A percentile compares a stretch with the other conserved stretches of the same genome.
These are phyloP conservation scores for Sphaerulina musiva DNA, from an alignment of 2,329 filamentous ascomycete genomes.

Conservation along the genomic window DNA sequence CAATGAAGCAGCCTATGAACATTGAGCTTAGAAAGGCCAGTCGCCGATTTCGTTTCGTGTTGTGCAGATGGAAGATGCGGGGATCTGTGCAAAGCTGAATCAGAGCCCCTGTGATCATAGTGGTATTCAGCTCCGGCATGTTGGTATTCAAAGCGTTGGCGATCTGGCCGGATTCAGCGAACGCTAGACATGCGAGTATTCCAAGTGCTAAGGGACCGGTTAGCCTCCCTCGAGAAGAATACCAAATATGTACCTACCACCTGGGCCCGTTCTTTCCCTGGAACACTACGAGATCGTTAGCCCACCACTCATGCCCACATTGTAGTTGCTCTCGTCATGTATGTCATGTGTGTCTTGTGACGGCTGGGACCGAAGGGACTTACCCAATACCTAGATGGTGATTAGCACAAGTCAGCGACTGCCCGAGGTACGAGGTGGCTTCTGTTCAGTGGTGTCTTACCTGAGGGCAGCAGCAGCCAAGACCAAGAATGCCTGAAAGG, in stretches of 20 bases:
- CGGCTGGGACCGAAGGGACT: no score
- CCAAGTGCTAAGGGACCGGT: slow-evolving; percentile 17
- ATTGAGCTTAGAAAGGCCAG: slow-evolving; percentile 22
- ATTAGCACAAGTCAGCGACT: no score
- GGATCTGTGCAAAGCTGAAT: slow-evolving; percentile 25
- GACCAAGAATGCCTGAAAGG: slow-evolving; percentile 23
- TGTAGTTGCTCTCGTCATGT: no score
- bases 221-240: not conserved
- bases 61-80: slow-evolving; percentile 20
- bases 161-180: slow-evolving; percentile 26
- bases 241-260: not conserved
- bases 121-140: slow-evolving; percentile 30
- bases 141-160: slow-evolving; percentile 23
- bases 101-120: slow-evolving; percentile 29
- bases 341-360: no score
- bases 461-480: slow-evolving; percentile 24
- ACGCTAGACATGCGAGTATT: slow-evolving; percentile 20
- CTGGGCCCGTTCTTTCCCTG: not conserved
- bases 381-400: no score
- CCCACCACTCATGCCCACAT: not conserved
- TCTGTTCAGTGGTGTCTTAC: slow-evolving; percentile 1
- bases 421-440: no score
- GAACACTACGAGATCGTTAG: slow-evolving; percentile 1
- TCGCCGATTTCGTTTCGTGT: slow-evolving; percentile 23
- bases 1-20: slow-evolving; percentile 26